Conservation (phyloP, 2,329 filamentous ascomycete genomes). For the Ophiostoma tasmaniense region DNA sequence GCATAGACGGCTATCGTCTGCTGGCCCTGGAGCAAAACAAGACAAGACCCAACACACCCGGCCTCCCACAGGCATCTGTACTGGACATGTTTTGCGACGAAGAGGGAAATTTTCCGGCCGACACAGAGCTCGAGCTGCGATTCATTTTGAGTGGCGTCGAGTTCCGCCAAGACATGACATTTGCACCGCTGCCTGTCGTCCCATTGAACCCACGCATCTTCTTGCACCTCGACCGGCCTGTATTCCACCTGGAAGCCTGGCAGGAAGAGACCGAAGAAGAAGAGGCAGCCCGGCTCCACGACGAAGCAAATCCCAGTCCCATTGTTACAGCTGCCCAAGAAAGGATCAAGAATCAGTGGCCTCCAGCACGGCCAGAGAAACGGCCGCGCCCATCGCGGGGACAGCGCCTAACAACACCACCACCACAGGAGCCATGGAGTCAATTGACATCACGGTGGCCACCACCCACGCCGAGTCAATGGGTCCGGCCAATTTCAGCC, state of each 20-base stretch:
- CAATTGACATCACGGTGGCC: no score
- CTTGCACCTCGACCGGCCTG: constrained; percentile 66
- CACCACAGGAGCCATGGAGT: not conserved
- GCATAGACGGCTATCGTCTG: constrained; percentile 73
- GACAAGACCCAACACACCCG: no score
- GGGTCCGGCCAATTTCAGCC: not conserved
- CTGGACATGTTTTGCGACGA: not conserved
- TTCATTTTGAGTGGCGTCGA: not conserved
- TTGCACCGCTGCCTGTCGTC: constrained; percentile 52
- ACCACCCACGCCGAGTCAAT: not conserved
- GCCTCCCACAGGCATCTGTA: not conserved
- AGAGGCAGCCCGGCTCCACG: not conserved
- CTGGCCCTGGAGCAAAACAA: constrained; percentile 50
- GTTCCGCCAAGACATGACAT: not conserved
- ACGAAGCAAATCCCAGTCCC: not conserved
- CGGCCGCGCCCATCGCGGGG: no score
- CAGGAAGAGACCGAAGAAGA: not conserved
- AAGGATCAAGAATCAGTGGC: not conserved
- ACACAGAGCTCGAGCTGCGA: no score
- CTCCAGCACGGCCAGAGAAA: not conserved
- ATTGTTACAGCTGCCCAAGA: not conserved
- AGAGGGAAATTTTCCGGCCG: constrained; percentile 30
- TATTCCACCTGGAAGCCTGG: constrained; percentile 46
- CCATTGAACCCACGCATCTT: constrained; percentile 61
- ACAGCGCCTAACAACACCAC: not conserved